Percentiles rank a stretch among this genome's conserved stretches.
phyloP scores from a whole-genome alignment of 768 basidiomycete species.

The Galerina sulciceps region DNA sequence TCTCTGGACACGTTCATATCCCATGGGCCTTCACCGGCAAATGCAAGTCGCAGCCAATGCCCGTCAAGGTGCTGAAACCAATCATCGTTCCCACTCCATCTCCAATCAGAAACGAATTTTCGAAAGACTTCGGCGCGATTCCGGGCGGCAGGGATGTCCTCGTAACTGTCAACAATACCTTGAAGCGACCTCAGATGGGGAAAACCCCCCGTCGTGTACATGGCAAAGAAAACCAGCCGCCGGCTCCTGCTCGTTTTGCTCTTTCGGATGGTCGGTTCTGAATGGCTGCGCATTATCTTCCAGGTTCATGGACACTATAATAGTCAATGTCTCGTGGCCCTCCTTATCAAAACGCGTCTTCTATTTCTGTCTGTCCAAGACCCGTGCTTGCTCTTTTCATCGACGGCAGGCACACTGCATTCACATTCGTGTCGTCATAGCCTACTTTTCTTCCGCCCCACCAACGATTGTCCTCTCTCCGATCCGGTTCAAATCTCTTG shows the following conservation, averaged over 20 bases:
- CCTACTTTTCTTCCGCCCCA: no score
- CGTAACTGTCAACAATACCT: constrained; percentile 1
- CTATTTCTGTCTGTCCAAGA: neutral
- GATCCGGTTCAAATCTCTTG: no score
- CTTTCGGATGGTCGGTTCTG: neutral
- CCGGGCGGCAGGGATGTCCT: neutral
- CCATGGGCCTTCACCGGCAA: constrained; percentile 22
- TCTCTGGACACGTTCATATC: constrained; percentile 27
- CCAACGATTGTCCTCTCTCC: no score
- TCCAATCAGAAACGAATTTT: neutral
- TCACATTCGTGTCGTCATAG: constrained; percentile 2
- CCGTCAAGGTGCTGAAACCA: constrained; percentile 18
- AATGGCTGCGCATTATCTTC: neutral
- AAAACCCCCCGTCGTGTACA: constrained; percentile 9
- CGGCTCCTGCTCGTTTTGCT: neutral
- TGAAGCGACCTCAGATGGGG: constrained; percentile 4
- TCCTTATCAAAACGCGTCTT: neutral
- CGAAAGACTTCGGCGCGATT: neutral
- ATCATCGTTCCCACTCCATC: neutral
- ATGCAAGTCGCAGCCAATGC: constrained; percentile 12
- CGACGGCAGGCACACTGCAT: neutral
- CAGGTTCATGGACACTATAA: constrained; percentile 3
- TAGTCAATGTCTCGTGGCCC: neutral
- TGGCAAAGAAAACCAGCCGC: constrained; percentile 20
- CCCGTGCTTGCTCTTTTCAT: neutral